Percentiles rank a stretch among this genome's conserved stretches.
These are phyloP conservation scores for Cymbopogon flexuosus DNA, from an alignment of 202 grass and related monocot species.

Conservation along the genomic window DNA sequence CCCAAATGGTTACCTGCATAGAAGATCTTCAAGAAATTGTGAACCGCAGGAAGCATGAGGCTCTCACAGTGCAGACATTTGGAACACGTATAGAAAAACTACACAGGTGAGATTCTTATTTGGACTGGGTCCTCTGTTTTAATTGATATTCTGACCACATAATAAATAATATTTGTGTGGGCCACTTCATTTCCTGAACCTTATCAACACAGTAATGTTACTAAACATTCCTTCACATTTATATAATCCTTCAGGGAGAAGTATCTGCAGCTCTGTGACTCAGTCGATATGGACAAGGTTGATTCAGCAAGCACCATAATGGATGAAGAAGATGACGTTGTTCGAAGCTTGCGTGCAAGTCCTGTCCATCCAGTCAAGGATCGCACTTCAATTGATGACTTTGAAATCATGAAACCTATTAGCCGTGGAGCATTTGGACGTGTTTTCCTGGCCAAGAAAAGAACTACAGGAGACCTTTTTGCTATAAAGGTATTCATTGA, in stretches of 20 bases:
- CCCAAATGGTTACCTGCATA: constrained; percentile 91
- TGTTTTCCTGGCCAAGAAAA: constrained; percentile 99
- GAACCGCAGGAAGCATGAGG: constrained; percentile 79
- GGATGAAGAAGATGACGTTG: constrained; percentile 98
- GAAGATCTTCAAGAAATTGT: constrained; percentile 99
- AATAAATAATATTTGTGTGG: not conserved
- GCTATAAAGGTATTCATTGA: constrained; percentile 91
- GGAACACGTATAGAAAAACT: constrained; percentile 98
- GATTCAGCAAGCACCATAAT: constrained; percentile 83
- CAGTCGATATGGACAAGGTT: constrained; percentile 90
- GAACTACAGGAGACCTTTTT: constrained; percentile 98
- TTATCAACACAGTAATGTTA: constrained; percentile 29
- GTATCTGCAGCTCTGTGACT: constrained; percentile 95
- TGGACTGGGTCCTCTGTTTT: not conserved
- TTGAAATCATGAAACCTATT: constrained; percentile 99
- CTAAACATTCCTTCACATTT: constrained; percentile 38
- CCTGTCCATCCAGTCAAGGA: constrained; percentile 94
- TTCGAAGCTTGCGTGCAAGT: constrained; percentile 89
- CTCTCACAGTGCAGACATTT: constrained; percentile 97
- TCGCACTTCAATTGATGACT: constrained; percentile 98
- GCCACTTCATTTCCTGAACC: constrained; percentile 12
- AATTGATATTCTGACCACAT: not conserved
- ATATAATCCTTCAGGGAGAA: constrained; percentile 68
- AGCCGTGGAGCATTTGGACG: constrained; percentile 98
- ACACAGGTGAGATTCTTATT: constrained; percentile 56